A percentile compares a stretch with the other conserved stretches of the same genome.
Conservation (phyloP, 129 eudicot genomes). For the Arctium lappa region DNA sequence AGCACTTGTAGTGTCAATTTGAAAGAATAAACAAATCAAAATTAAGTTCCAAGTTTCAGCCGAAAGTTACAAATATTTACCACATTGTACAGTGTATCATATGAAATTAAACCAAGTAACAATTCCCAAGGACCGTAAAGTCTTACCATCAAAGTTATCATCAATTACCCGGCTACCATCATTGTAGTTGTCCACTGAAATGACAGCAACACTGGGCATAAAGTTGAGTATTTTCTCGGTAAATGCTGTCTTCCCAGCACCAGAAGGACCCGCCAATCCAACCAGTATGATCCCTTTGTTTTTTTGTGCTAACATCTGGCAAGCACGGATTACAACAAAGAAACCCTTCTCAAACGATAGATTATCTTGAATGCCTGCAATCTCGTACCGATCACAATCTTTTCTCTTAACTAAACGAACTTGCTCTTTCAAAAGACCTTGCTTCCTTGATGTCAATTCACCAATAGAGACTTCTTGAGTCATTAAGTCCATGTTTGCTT, state of each 20-base stretch:
- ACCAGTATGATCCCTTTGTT: constrained; percentile 73
- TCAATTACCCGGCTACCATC: constrained; percentile 77
- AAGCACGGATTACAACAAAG: constrained; percentile 78
- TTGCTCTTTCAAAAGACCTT: constrained; percentile 82
- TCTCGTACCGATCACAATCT: constrained; percentile 68
- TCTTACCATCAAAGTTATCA: constrained; percentile 81
- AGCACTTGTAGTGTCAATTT: too few relatives aligned
- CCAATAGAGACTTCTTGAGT: constrained; percentile 39
- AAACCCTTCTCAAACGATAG: constrained; percentile 87
- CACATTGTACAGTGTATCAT: too few relatives aligned
- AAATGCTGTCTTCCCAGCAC: constrained; percentile 86
- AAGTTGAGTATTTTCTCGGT: constrained; percentile 74
- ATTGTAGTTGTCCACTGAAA: constrained; percentile 89
- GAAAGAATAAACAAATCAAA: too few relatives aligned
- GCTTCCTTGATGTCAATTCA: constrained; percentile 39
- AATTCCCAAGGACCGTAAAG: background rate
- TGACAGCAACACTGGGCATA: constrained; percentile 88
- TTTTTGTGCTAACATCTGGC: constrained; percentile 74
- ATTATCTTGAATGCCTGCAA: constrained; percentile 61
- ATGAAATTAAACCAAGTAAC: background rate
- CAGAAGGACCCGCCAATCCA: constrained; percentile 96
- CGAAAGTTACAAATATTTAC: too few relatives aligned
- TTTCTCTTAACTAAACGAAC: constrained; percentile 70
- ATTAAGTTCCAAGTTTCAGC: too few relatives aligned
- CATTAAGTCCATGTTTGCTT: constrained; percentile 34